Percentiles rank a stretch among this genome's conserved stretches.
Conservation (phyloP, 495 filamentous ascomycete genomes). For the Trichoderma virens region DNA sequence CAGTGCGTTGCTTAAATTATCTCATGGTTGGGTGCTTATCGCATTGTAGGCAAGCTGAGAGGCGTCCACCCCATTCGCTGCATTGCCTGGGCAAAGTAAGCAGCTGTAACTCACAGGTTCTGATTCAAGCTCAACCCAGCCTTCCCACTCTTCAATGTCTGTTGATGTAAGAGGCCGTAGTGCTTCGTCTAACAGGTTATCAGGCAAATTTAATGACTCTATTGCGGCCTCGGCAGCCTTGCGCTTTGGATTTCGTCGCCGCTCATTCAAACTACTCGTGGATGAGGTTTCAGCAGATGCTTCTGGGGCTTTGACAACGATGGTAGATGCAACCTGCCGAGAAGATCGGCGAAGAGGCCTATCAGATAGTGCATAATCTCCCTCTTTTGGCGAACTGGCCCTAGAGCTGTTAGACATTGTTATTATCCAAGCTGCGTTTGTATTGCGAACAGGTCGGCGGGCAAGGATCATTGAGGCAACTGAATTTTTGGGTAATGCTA, state of each 20-base stretch:
- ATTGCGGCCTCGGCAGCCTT: slow-evolving; percentile 24
- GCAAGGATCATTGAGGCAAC: too few relatives aligned
- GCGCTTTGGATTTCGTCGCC: slow-evolving; percentile 31
- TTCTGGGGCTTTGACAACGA: background rate
- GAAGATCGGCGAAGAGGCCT: background rate
- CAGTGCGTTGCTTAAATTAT: background rate
- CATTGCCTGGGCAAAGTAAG: background rate
- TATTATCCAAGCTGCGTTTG: too few relatives aligned
- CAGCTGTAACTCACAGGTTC: slow-evolving; percentile 59
- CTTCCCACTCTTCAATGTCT: slow-evolving; percentile 43
- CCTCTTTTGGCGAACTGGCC: background rate
- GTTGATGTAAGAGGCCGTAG: slow-evolving; percentile 29
- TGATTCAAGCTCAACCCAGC: slow-evolving; percentile 85
- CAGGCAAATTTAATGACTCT: slow-evolving; percentile 23
- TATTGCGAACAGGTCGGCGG: too few relatives aligned
- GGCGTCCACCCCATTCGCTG: too few relatives aligned
- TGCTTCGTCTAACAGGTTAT: slow-evolving; percentile 27
- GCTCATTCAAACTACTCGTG: slow-evolving; percentile 14
- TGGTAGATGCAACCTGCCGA: background rate
- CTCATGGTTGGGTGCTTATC: background rate
- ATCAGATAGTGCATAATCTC: background rate
- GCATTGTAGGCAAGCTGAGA: too few relatives aligned
- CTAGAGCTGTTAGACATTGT: background rate
- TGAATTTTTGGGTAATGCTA: background rate
- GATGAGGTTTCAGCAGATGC: background rate